Base-by-base conservation (phyloP, 352 stramenopile species). In the Pythium aquatile region DNA sequence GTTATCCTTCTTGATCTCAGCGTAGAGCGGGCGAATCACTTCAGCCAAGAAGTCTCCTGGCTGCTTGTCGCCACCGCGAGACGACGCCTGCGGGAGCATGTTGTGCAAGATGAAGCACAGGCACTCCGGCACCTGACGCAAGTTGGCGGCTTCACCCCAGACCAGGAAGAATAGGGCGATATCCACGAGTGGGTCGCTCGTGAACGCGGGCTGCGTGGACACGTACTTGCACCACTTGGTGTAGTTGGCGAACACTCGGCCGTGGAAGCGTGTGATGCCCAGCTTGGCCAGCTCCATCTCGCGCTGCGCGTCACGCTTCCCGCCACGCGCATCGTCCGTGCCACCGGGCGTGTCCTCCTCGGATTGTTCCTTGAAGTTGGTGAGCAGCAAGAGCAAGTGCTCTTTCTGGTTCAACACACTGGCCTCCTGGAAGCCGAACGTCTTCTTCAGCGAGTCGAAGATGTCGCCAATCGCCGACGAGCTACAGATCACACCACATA, bases 341-440 rank as follows among this genome's bases (percentile, higher is more conserved):
- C 72, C 74, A 29, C 71, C 48, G 1, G 61, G 20, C 10, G 53
- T 67, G 3, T 85, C 77, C 14, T 90, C 81, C 39, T 87, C 77
- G 16, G 66, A 79, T 58, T 91, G 81, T 30, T 91, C 77, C 63
- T 92, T 92, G 60, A 88, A 89, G 72, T 94, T 92, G 33, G 85
- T 94, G 32, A 94, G 65, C 68, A 91, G 75, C 46, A 94, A 72
- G 61, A 90, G 58, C 70, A 94, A 65, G 65, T 95, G 83, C 68
- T 93, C 86, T 61, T 81, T 81, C 66, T 93, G 84, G 67, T 91
- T 92, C 49, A 75, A 70, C 13, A 85, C 77, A 72, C 90, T 97
- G 44, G 79, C 54, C 29, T 96, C 87, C 76, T 99, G 96, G 73
- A 99, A 99, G 3, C 96, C 96, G 70, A 98, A 98, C 42, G 96